Conservation (phyloP, 2,329 filamentous ascomycete genomes). For the Phoma sp. region DNA sequence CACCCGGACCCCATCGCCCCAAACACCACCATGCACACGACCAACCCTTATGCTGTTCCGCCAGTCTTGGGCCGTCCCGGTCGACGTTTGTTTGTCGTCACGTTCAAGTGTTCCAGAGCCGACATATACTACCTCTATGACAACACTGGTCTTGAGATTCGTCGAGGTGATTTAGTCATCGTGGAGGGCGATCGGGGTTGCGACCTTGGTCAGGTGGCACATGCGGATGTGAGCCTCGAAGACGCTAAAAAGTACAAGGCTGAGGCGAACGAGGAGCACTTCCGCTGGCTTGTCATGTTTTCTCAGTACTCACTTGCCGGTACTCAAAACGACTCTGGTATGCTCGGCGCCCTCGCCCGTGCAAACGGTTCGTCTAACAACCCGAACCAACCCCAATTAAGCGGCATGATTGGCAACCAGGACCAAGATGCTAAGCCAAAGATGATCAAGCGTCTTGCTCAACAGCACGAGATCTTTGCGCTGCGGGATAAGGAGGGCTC, state of each 20-base stretch:
- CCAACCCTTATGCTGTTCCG: slow-evolving; percentile 46
- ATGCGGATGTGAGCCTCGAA: slow-evolving; percentile 86
- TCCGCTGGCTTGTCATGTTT: slow-evolving; percentile 99
- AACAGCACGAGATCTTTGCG: slow-evolving; percentile 86
- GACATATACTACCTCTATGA: slow-evolving; percentile 98
- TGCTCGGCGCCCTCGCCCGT: slow-evolving; percentile 53
- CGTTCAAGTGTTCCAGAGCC: slow-evolving; percentile 94
- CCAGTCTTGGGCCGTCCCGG: slow-evolving; percentile 37
- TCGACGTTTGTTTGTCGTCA: slow-evolving; percentile 76
- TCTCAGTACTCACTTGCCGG: slow-evolving; percentile 63
- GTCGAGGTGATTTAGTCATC: slow-evolving; percentile 91
- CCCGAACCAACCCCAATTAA: slow-evolving; percentile 57
- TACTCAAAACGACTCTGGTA: slow-evolving; percentile 53
- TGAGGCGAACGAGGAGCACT: slow-evolving; percentile 92
- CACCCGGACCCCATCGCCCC: slow-evolving; percentile 42
- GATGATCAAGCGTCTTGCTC: slow-evolving; percentile 93
- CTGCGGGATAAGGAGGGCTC: slow-evolving; percentile 96
- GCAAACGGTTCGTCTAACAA: slow-evolving; percentile 41
- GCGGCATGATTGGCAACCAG: slow-evolving; percentile 54
- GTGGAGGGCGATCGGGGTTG: slow-evolving; percentile 96
- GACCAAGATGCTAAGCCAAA: slow-evolving; percentile 85
- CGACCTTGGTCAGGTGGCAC: slow-evolving; percentile 90
- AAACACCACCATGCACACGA: slow-evolving; percentile 27
- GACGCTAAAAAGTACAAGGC: slow-evolving; percentile 88
- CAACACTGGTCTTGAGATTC: slow-evolving; percentile 88